Evolutionary conservation across 768 basidiomycete genomes (phyloP).

Genomic region (Cyathus striatus): DNA sequence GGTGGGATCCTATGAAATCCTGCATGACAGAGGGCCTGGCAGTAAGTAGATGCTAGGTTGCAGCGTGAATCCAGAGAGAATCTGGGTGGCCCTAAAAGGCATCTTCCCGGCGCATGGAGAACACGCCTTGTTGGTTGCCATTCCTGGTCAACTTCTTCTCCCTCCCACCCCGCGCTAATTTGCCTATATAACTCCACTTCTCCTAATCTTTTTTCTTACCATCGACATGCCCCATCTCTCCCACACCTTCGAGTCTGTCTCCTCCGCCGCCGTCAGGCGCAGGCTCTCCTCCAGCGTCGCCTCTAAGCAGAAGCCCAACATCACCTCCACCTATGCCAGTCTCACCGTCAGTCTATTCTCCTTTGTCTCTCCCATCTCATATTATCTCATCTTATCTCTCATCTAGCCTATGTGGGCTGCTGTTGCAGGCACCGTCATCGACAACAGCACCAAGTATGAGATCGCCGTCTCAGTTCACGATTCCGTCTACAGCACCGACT

Average conservation of each 20-base stretch:
- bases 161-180: constrained; percentile 10
- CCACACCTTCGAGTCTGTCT: constrained; percentile 53
- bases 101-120: constrained; percentile 5
- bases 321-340: constrained; percentile 50
- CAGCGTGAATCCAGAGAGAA: background rate
- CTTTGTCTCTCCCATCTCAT: constrained; percentile 13
- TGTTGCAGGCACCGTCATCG: constrained; percentile 57
- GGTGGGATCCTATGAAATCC: background rate
- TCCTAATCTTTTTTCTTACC: constrained; percentile 17
- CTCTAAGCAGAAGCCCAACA: constrained; percentile 45
- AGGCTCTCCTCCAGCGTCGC: constrained; percentile 59
- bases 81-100: background rate
- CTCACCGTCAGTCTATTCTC: constrained; percentile 57
- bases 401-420: constrained; percentile 86
- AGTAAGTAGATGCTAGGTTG: background rate
- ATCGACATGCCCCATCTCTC: constrained; percentile 46
- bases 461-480: constrained; percentile 80
- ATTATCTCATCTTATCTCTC: constrained; percentile 6
- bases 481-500: constrained; percentile 82
- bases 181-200: constrained; percentile 21
- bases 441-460: constrained; percentile 59
- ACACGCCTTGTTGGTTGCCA: constrained; percentile 10
- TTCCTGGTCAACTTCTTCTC: constrained; percentile 14
- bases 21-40: no score
- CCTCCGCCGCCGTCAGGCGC: constrained; percentile 59